These are phyloP conservation scores for Vigna reflexopilosa DNA, from an alignment of 306 rosid species.

Conservation along the genomic window DNA sequence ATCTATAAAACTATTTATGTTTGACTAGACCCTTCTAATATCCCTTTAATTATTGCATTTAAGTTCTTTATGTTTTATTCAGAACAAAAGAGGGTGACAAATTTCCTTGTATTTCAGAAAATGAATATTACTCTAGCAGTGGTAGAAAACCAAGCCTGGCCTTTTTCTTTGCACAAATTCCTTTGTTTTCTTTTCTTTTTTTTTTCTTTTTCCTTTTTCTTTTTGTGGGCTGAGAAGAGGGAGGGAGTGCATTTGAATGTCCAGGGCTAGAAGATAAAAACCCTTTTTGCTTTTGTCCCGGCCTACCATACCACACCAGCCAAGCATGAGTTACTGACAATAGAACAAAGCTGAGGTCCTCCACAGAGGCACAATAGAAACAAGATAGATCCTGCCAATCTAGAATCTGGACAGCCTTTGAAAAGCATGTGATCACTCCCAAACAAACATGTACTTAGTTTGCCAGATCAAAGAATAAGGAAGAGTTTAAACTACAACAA, in stretches of 20 bases:
- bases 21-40: slow-evolving; percentile 20
- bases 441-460: slow-evolving; percentile 42
- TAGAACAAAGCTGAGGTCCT: slow-evolving; percentile 49
- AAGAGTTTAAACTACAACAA: slow-evolving; percentile 57
- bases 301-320: slow-evolving; percentile 24
- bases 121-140: slow-evolving; percentile 12
- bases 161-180: slow-evolving; percentile 36
- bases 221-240: slow-evolving; percentile 40
- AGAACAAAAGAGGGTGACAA: neutral
- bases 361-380: slow-evolving; percentile 48
- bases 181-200: slow-evolving; percentile 17
- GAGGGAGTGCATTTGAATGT: slow-evolving; percentile 50
- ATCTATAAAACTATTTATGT: slow-evolving; percentile 22
- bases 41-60: slow-evolving; percentile 28
- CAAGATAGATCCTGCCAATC: slow-evolving; percentile 52
- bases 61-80: slow-evolving; percentile 13
- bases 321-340: slow-evolving; percentile 48
- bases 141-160: slow-evolving; percentile 37
- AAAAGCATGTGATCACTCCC: slow-evolving; percentile 54
- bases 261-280: slow-evolving; percentile 37
- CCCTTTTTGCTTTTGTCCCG: slow-evolving; percentile 45
- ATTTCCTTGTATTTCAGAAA: slow-evolving; percentile 34
- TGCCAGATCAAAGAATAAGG: slow-evolving; percentile 48
- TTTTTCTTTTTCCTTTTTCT: slow-evolving; percentile 25
- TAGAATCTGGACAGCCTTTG: slow-evolving; percentile 51